Evolutionary conservation across 2,329 filamentous ascomycete species (phyloP), one percentile per base, ranked within the genome.

Genomic region (Colletotrichum trifolii): DNA sequence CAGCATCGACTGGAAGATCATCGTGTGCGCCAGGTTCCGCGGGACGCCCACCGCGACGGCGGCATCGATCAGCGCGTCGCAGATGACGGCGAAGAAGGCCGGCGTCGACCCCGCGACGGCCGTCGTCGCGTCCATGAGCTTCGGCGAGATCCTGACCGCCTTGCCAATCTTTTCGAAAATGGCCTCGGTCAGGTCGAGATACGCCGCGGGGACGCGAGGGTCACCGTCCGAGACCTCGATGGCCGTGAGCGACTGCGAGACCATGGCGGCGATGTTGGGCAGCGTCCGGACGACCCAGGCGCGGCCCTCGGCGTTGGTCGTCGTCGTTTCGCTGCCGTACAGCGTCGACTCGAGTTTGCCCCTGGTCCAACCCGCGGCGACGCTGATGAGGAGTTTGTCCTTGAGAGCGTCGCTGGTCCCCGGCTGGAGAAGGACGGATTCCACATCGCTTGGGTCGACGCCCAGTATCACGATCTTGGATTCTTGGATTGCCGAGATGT

Each of bases 1-100:
- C 52, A 80, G 77, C 82, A 88, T 87, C 2, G 83, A 84, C 73
- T 89, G 87, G 11, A 84, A 83, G 62, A 86, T 85, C 83, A 89
- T 88, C 4, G 81, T 74, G 65, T 85, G 83, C 0, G 87, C 87
- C 68, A 84, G 80, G 2, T 81, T 81, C 10, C 86, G 73, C 0
- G 86, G 85, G 13, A 89, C 71, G 0, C 87, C 87, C 75, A 88
- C 87, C 0, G 87, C 86, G 0, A 89, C 85, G 0, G 83, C 84
- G 0, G 85, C 87, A 64, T 89, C 86, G 2, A 86, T 84, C 58
- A 88, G 77, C 0, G 85, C 84, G 67, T 89, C 87, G 11, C 85
- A 77, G 6, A 89, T 79, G 8, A 89, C 75, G 0, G 86, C 84
- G 64, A 84, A 85, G 74, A 89, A 88, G 0, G 87, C 87, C 0